Evolutionary conservation across 2,329 filamentous ascomycete genomes (phyloP), one percentile per base, ranked within the genome.

Genomic region (Curvularia hawaiiensis): DNA sequence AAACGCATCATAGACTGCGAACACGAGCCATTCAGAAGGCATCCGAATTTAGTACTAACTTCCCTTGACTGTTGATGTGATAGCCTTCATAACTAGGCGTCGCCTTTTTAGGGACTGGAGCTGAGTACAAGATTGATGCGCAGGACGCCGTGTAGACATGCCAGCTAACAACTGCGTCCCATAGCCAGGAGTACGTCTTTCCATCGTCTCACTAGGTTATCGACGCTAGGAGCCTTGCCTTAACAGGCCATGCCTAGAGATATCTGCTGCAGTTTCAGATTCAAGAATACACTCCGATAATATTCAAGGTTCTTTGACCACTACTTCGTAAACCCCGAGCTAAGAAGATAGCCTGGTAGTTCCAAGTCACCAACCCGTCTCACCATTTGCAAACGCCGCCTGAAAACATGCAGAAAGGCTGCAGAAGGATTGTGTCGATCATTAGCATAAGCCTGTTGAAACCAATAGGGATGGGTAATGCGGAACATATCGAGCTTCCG

Each of bases 401-500:
- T 5, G 38, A 7, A 22, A 11, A 28, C 4, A 12, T 14, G 22
- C 31, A 38, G 16, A 12, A 49, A 20, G 26, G 22, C 9, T 3
- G 20, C 38, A 46, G 14, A 38, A 44, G 12, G 10, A 30, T 20
- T 31, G 26, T 49, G 50, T 38, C 44, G 35, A 49, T 53, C 50
- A 16, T 39, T n/a, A 14, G 11, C 8, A 3, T 16, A 18, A 28
- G 50, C n/a, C 35, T n/a, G 10, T 9, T 38, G 14, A 12, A 9
- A 38, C 16, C 14, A 38, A 18, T 38, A 38, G 35, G 11, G 39
- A n/a, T 50, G 50, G 57, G 18, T 26, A 49, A 63, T 52, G 50
- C 44, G 24, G 39, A 60, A 28, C 16, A 38, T 58, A 38, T 45
- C 39, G 40, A 38, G 38, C 28, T 44, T 59, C 45, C 33, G 46